These are phyloP conservation scores for Ceratocystis papillata DNA, from an alignment of 2,329 filamentous ascomycete species.

Conservation along the genomic window DNA sequence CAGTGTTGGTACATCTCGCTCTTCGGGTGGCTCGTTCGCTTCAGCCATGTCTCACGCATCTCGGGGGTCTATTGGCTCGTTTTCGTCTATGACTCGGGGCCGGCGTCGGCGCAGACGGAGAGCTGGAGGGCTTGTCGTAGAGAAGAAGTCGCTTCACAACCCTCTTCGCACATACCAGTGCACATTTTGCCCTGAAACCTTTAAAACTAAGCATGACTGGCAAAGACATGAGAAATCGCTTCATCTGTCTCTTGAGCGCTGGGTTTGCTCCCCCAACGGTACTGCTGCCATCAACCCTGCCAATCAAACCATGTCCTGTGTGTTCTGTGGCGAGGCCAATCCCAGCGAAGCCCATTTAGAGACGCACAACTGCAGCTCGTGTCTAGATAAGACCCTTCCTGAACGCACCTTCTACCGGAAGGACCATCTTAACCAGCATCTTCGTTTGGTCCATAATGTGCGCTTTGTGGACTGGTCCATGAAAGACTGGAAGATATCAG, in stretches of 20 bases:
- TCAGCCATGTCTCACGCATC: constrained; percentile 51
- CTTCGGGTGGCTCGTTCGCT: constrained; percentile 47
- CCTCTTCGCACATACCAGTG: constrained; percentile 52
- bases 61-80: constrained; percentile 45
- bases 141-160: constrained; percentile 32
- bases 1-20: constrained; percentile 51
- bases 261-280: constrained; percentile 53
- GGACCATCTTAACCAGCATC: constrained; percentile 55
- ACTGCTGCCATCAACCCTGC: constrained; percentile 46
- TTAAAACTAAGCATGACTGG: constrained; percentile 59
- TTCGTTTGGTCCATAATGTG: constrained; percentile 50
- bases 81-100: constrained; percentile 37
- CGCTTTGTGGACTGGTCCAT: constrained; percentile 55
- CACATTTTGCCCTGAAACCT: constrained; percentile 58
- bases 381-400: constrained; percentile 51
- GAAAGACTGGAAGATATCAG: constrained; percentile 51
- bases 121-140: constrained; percentile 29
- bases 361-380: constrained; percentile 50
- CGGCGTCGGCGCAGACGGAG: constrained; percentile 43
- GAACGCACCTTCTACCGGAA: constrained; percentile 58
- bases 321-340: constrained; percentile 48
- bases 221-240: constrained; percentile 59
- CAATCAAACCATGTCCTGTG: constrained; percentile 46
- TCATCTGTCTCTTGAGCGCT: constrained; percentile 53
- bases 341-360: constrained; percentile 48